Evolutionary conservation across 2,329 filamentous ascomycete genomes (phyloP), one percentile per base, ranked within the genome.

Genomic region (Botryosphaeria dothidea): DNA sequence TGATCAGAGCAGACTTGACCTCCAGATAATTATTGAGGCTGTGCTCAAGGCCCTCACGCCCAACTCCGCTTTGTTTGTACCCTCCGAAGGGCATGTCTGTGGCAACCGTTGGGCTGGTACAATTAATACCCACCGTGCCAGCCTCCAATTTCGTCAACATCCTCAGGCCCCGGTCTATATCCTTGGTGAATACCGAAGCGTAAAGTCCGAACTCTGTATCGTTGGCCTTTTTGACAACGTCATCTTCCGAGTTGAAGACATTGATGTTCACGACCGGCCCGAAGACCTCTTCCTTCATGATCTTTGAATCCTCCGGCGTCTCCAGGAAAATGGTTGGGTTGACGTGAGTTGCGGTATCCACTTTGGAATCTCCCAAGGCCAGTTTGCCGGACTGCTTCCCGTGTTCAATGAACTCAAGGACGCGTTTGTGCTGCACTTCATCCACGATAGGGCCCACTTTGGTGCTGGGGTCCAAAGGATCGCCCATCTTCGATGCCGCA

Each of bases 281-380:
- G 57, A 80, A 78, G 7, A 79, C 73, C 65, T 79, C 77, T 58
- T 78, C 71, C 23, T 70, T 74, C 25, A 72, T 69, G n/a, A 77
- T 71, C 41, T 69, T 77, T 1, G 79, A 75, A 23, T 77, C 70
- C 67, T 82, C 79, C 7, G 79, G 75, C 4, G 78, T 75, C 54
- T 81, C 71, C 23, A 77, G 69, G 72, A 84, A 83, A 36, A 84
- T 78, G 11, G 81, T 80, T 1, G 82, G 82, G 65, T 71, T 65
- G 21, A 76, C 60, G 21, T 70, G 73, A 56, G 66, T 71, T 0
- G 72, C 73, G 8, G 70, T 69, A 48, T 71, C 70, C 23, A 69
- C 72, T 27, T 71, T 15, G 34, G 17, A n/a, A 9, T 34, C 72
- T 3, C 78, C 80, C 11, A 78, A 73, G 1, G 74, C 70, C 1